These are phyloP conservation scores for Spiromastix sp. DNA, from an alignment of 2,329 filamentous ascomycete genomes.

Conservation along the genomic window DNA sequence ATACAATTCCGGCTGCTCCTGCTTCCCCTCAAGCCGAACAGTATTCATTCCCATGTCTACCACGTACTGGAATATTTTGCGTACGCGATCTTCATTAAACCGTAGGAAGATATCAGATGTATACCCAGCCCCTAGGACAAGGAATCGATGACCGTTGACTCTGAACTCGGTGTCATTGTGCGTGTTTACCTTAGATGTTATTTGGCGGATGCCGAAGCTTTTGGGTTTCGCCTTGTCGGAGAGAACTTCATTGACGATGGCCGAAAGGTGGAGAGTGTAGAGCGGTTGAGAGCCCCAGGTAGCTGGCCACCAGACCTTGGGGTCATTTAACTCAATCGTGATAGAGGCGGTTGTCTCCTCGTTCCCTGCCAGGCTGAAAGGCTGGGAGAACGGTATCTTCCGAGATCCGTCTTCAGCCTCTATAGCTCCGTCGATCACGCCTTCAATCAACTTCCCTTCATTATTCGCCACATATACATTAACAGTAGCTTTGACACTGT, in stretches of 20 bases:
- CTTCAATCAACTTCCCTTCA: conserved; percentile 12
- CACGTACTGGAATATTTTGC: conserved; percentile 41
- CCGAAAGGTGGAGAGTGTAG: conserved; percentile 31
- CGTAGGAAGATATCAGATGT: conserved; percentile 52
- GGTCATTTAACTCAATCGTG: conserved; percentile 29
- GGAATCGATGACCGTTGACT: conserved; percentile 49
- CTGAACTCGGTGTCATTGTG: conserved; percentile 46
- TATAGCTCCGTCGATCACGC: conserved; percentile 16
- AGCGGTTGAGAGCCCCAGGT: conserved; percentile 49
- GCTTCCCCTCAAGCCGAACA: conserved; percentile 53
- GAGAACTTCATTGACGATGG: conserved; percentile 13
- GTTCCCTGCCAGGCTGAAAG: conserved; percentile 28
- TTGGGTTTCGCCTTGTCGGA: conserved; percentile 27
- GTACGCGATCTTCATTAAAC: conserved; percentile 41
- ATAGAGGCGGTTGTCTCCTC: conserved; percentile 32
- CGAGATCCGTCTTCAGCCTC: conserved; percentile 9
- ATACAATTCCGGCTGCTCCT: conserved; percentile 53
- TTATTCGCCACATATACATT: conserved; percentile 28
- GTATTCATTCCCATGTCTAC: conserved; percentile 55
- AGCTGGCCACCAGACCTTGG: conserved; percentile 52
- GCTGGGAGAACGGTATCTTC: conserved; percentile 18
- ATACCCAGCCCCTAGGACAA: conserved; percentile 52
- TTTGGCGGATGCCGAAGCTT: conserved; percentile 45
- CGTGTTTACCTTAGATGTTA: conserved; percentile 41
- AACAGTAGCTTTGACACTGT: conserved; percentile 32